Base-by-base conservation (phyloP, 306 rosid species). In the Boehmeria nivea region DNA sequence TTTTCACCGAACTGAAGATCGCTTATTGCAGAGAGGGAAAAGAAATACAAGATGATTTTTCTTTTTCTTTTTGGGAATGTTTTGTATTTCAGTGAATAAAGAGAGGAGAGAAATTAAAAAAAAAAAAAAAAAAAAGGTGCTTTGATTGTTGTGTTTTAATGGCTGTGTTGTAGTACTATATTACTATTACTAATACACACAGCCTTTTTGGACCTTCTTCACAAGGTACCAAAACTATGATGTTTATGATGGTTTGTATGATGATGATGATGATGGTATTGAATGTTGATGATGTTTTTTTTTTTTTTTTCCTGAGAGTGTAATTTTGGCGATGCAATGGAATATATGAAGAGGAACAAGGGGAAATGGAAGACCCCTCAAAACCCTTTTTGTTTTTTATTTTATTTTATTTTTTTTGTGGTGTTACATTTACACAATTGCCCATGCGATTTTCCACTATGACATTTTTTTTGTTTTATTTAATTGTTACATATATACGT, bases 121-220 rank as follows among this genome's bases (percentile, higher is more conserved):
- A n/a, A n/a, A n/a, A n/a, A n/a, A n/a, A n/a, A n/a, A n/a, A n/a
- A n/a, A n/a, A n/a, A n/a, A n/a, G n/a, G n/a, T n/a, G n/a, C n/a
- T n/a, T n/a, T n/a, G n/a, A n/a, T n/a, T n/a, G n/a, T n/a, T n/a
- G 6, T 4, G 45, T 40, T 40, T 40, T n/a, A 31, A 31, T 40
- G 17, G 45, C 15, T 40, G 15, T 40, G 45, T 40, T 11, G 45
- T 40, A 1, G 16, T 1, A 14, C 16, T 40, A 40, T 11, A 4
- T 3, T 3, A 33, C 38, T 33, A 5, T 33, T 33, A 11, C 45
- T 40, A 31, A 31, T 10, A 31, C 5, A 75, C 67, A 74, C 76
- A 62, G 88, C 67, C 81, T 76, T 76, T 80, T 69, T 81, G 81
- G 93, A 81, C 76, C 84, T 81, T 69, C 67, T 61, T 64, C 61